Evolutionary conservation across 208 protist genomes (phyloP).

Genomic region (Leishmania mexicana): DNA sequence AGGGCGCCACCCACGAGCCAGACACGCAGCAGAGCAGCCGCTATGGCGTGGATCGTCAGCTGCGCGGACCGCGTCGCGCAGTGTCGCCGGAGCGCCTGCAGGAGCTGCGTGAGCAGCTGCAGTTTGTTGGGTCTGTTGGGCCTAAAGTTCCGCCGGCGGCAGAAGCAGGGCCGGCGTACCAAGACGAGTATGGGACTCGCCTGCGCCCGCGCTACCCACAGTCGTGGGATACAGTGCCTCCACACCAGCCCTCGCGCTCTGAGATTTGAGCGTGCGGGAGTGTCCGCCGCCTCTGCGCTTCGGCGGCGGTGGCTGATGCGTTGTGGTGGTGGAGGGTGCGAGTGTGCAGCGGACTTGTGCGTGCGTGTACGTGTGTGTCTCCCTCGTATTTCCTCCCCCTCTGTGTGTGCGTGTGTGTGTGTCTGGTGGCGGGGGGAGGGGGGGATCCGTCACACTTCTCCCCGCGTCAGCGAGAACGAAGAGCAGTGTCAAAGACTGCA

Average conservation of each 20-base stretch:
- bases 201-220: slow-evolving; percentile 84
- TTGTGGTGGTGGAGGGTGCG: too few species aligned
- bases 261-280: slow-evolving; percentile 20
- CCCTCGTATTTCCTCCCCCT: too few species aligned
- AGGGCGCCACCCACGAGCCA: slow-evolving; percentile 18
- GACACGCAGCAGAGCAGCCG: slow-evolving; percentile 28
- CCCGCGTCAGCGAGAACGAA: not conserved
- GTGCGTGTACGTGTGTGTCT: slow-evolving; percentile 16
- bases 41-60: slow-evolving; percentile 36
- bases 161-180: slow-evolving; percentile 27
- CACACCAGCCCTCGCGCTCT: slow-evolving; percentile 75
- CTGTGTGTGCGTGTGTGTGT: not conserved
- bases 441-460: not conserved
- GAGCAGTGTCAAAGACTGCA: not conserved
- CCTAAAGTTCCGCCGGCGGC: slow-evolving; percentile 1
- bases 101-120: slow-evolving; percentile 60
- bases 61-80: slow-evolving; percentile 44
- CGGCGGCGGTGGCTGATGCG: too few species aligned
- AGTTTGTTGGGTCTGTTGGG: slow-evolving; percentile 32
- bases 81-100: slow-evolving; percentile 53
- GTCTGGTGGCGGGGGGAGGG: not conserved
- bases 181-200: slow-evolving; percentile 69
- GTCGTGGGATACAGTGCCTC: slow-evolving; percentile 87
- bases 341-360: not conserved
- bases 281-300: not conserved